A percentile compares a stretch with the other conserved stretches of the same genome.
These are phyloP conservation scores for Aegilops speltoides DNA, from an alignment of 176 grass and related monocot species.

Conservation along the genomic window DNA sequence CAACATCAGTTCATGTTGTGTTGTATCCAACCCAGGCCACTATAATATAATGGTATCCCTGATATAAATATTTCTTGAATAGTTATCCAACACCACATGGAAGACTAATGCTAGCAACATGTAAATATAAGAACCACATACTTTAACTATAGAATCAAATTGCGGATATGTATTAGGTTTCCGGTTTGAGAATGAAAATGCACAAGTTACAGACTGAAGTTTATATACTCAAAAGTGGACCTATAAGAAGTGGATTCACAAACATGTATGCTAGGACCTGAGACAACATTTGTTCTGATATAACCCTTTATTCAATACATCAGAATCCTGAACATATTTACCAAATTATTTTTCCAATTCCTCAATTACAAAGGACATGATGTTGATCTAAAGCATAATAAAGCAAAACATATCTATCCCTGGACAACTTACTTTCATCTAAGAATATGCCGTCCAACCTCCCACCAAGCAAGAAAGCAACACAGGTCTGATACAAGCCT, in stretches of 20 bases:
- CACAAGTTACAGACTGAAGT: too few relatives aligned
- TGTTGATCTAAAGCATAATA: background rate
- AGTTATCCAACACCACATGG: too few relatives aligned
- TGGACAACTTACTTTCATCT: background rate
- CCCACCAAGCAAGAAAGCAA: background rate
- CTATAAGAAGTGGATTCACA: background rate
- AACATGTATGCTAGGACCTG: background rate
- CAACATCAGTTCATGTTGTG: too few relatives aligned
- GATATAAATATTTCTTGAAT: too few relatives aligned
- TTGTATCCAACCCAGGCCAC: too few relatives aligned
- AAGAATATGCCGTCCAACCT: background rate
- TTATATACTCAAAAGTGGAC: background rate
- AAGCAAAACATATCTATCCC: background rate
- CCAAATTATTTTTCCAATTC: background rate
- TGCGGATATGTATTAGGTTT: too few relatives aligned
- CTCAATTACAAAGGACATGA: background rate
- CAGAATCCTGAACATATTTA: background rate
- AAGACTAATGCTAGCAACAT: too few relatives aligned
- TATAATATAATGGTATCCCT: too few relatives aligned
- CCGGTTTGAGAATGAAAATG: too few relatives aligned
- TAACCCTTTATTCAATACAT: background rate
- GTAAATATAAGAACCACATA: too few relatives aligned
- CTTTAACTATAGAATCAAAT: too few relatives aligned
- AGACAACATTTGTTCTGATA: background rate
- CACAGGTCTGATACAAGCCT: too few relatives aligned